These are phyloP conservation scores for Tetrahymena borealis DNA, from an alignment of 73 alveolate genomes.

Conservation along the genomic window DNA sequence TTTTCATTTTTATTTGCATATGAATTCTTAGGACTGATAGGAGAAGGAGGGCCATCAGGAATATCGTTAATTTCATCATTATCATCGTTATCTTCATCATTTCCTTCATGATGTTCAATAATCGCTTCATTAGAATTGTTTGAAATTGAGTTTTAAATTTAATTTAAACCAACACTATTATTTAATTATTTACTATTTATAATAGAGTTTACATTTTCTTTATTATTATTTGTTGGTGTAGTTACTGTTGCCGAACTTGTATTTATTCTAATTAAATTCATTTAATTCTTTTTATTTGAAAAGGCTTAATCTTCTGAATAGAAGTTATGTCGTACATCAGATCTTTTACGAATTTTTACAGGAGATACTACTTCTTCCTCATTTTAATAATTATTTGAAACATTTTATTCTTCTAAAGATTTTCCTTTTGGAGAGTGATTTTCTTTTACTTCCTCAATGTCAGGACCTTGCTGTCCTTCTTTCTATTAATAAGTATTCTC, in stretches of 20 bases:
- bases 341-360: neutral
- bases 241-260: neutral
- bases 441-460: neutral
- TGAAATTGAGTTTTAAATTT: neutral
- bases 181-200: neutral
- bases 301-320: neutral
- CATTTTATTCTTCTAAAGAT: neutral
- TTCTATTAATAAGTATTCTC: neutral
- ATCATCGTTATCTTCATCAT: neutral
- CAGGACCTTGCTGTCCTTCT: neutral
- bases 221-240: neutral
- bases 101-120: neutral
- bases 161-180: neutral
- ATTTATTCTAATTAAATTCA: neutral
- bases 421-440: neutral
- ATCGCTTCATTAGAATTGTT: neutral
- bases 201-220: neutral
- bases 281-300: neutral
- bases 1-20: neutral
- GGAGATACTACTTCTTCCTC: neutral
- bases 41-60: neutral
- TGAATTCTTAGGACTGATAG: neutral
- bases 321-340: neutral
- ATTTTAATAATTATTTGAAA: neutral
- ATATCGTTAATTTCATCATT: neutral